Conservation (phyloP, 345 rosid genomes). For the Microthlaspi erraticum region DNA sequence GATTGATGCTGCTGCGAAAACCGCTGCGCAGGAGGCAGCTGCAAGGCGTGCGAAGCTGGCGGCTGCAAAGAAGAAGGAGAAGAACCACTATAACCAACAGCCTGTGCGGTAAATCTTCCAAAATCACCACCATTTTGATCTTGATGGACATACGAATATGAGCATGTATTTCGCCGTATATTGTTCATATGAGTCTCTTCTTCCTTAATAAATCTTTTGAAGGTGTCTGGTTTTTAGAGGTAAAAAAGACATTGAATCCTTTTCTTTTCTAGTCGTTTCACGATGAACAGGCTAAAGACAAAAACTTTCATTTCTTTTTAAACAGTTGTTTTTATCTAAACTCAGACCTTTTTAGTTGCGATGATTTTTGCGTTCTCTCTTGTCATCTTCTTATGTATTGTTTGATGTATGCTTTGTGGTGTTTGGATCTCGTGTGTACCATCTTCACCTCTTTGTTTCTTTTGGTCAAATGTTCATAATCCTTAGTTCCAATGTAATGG, state of each 20-base stretch:
- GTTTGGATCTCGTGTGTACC: neutral
- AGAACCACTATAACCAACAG: constrained; percentile 83
- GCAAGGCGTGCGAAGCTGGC: constrained; percentile 72
- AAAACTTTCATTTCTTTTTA: neutral
- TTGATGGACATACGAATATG: constrained; percentile 35
- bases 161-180: constrained; percentile 36
- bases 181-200: constrained; percentile 45
- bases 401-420: neutral
- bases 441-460: neutral
- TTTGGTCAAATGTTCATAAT: neutral
- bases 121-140: constrained; percentile 37
- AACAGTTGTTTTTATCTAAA: constrained; percentile 5
- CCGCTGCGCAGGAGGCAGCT: constrained; percentile 81
- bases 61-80: constrained; percentile 90
- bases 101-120: constrained; percentile 65
- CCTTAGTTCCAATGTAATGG: neutral
- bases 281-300: constrained; percentile 34
- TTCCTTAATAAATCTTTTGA: constrained; percentile 38
- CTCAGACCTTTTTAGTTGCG: constrained; percentile 23
- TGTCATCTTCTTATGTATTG: neutral
- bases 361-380: neutral
- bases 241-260: constrained; percentile 26
- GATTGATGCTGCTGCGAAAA: constrained; percentile 70
- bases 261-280: constrained; percentile 35
- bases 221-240: constrained; percentile 30